Evolutionary conservation across 768 basidiomycete species (phyloP).

Genomic region (Plicaturopsis crispa): DNA sequence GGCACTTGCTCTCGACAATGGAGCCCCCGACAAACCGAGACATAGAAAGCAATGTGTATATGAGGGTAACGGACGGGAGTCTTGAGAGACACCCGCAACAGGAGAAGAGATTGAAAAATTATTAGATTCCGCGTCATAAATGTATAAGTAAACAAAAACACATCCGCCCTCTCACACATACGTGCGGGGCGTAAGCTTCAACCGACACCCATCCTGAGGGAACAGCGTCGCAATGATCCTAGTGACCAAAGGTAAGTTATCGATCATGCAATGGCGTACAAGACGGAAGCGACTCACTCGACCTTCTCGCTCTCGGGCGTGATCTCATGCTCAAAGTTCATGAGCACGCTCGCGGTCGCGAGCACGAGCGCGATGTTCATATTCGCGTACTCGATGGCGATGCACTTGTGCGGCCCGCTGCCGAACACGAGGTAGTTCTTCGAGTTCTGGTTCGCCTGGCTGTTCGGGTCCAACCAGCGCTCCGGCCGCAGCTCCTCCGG

Average conservation of each 20-base stretch:
- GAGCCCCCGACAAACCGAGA: too few species aligned
- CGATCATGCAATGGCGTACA: constrained; percentile 1
- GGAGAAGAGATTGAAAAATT: neutral
- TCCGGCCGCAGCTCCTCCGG: constrained; percentile 82
- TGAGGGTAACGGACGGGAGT: neutral
- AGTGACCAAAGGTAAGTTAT: constrained; percentile 5
- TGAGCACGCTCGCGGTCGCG: constrained; percentile 69
- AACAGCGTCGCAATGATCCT: constrained; percentile 96
- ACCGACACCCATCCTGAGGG: constrained; percentile 85
- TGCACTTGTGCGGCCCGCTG: constrained; percentile 86
- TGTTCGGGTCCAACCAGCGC: constrained; percentile 85
- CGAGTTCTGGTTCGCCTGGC: constrained; percentile 74
- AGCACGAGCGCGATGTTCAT: constrained; percentile 87
- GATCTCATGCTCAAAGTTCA: constrained; percentile 83
- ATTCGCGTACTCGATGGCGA: constrained; percentile 86
- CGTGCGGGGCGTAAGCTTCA: constrained; percentile 66
- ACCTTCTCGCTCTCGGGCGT: constrained; percentile 77
- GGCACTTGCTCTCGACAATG: too few species aligned
- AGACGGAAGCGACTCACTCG: constrained; percentile 44
- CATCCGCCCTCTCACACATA: neutral
- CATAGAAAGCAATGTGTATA: neutral
- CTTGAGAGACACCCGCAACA: neutral
- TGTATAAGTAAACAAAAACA: neutral
- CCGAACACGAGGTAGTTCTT: constrained; percentile 97
- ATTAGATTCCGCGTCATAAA: neutral